Evolutionary conservation across 371 early-diverging fungal genomes (phyloP), one percentile per base, ranked within the genome.

Genomic region (Rhizopus delemar): DNA sequence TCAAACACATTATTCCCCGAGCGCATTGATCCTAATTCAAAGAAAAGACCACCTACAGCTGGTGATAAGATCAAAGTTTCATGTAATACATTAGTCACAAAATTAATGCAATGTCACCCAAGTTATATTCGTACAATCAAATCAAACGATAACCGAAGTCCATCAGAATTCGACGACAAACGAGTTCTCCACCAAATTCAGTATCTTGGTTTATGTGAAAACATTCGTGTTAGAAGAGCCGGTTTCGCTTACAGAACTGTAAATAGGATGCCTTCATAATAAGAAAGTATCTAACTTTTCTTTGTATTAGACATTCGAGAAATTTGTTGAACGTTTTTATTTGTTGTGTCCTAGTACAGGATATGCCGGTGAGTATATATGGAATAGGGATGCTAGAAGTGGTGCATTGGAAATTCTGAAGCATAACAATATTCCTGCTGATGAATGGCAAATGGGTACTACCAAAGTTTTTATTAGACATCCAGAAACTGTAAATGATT

Each of bases 111-210:
- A 62, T 93, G 96, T 63, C 90, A 92, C 54, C 95, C 99, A n/a
- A 92, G 95, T 41, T 99, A 99, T 75, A 95, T 99, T 39, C 91
- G 98, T 73, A 97, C 98, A 57, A 99, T 99, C 77, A 99, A 98
- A 71, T 99, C 99, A 38, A 98, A 99, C 70, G 90, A 91, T 63
- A 90, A 86, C 65, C 93, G 95, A 73, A 86, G 90, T 46, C 87
- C 97, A 0, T 82, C 86, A 8, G 95, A 94, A 62, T 99, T 90
- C 72, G 96, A 98, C 70, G 69, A 84, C 52, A 87, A 91, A 68
- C 86, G 95, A 73, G 96, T 95, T 7, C 89, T 94, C 46, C 98
- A 97, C 78, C 98, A 97, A 74, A 90, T 97, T 51, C 93, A 96
- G 55, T 98, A 98, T 68, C 82, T 98, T 41, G 97, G 97, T 69